Conservation (phyloP, 257 asterid species). For the Verbascum thapsus region DNA sequence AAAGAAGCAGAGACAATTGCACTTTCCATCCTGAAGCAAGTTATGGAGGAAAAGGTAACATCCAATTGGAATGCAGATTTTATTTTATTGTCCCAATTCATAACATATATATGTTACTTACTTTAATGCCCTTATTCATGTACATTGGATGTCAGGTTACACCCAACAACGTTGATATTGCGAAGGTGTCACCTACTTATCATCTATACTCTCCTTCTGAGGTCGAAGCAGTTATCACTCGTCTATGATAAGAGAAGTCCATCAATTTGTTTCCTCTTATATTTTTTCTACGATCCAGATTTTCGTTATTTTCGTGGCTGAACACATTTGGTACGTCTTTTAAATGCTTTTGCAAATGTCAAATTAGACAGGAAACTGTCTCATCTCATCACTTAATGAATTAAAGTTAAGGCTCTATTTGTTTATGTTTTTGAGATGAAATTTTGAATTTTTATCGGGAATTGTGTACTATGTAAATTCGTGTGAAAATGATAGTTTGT, state of each 20-base stretch:
- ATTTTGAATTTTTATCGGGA: too few relatives aligned
- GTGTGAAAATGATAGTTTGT: too few relatives aligned
- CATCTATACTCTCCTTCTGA: conserved; percentile 64
- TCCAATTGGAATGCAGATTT: background rate
- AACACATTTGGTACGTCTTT: background rate
- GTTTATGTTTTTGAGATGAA: background rate
- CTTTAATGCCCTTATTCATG: too few relatives aligned
- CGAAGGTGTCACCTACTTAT: conserved; percentile 61
- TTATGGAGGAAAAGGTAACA: conserved; percentile 81
- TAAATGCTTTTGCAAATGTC: background rate
- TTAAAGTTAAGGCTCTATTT: background rate
- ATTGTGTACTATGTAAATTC: too few relatives aligned
- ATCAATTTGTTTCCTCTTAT: background rate
- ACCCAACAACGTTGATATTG: conserved; percentile 66
- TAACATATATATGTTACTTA: too few relatives aligned
- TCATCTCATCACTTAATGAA: background rate
- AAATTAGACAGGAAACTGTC: background rate
- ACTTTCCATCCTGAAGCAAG: conserved; percentile 78
- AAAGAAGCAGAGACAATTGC: conserved; percentile 80
- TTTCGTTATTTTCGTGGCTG: background rate
- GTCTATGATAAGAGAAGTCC: conserved; percentile 39
- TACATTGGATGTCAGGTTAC: conserved; percentile 45
- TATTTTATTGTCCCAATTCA: conserved; percentile 3
- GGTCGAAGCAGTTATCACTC: conserved; percentile 60
- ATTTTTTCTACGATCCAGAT: background rate